A percentile compares a stretch with the other conserved stretches of the same genome.
phyloP scores from a whole-genome alignment of 2,329 filamentous ascomycete species.

The Colletotrichum neosansevieriae region DNA sequence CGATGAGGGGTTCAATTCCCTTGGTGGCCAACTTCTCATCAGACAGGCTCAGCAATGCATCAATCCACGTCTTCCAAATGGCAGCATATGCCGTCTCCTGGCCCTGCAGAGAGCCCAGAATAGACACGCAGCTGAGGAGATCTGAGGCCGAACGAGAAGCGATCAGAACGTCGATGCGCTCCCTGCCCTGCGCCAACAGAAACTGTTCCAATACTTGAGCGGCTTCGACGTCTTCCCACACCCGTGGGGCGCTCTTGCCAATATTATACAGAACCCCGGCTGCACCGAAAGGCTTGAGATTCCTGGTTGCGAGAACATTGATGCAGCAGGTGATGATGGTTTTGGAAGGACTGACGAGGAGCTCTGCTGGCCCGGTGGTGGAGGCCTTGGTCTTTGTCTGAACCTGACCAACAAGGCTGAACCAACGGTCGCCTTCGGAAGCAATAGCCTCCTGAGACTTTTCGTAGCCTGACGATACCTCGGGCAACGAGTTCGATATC shows the following conservation, averaged over 20 bases:
- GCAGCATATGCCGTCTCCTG: slow-evolving; percentile 52
- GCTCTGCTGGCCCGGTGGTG: slow-evolving; percentile 33
- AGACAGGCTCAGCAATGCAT: slow-evolving; percentile 52
- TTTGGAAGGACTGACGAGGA: slow-evolving; percentile 48
- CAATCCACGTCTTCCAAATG: slow-evolving; percentile 60
- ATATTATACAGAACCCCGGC: slow-evolving; percentile 57
- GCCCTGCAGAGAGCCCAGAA: slow-evolving; percentile 60
- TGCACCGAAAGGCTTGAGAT: slow-evolving; percentile 69
- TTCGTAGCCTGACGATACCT: slow-evolving; percentile 82
- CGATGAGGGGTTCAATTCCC: slow-evolving; percentile 60
- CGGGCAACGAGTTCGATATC: slow-evolving; percentile 81
- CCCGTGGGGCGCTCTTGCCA: slow-evolving; percentile 48
- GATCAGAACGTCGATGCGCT: slow-evolving; percentile 70
- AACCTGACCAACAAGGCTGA: slow-evolving; percentile 66
- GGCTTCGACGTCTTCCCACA: slow-evolving; percentile 53
- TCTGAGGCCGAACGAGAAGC: slow-evolving; percentile 76
- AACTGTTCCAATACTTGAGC: slow-evolving; percentile 55
- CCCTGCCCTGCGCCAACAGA: slow-evolving; percentile 63
- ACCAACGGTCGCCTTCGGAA: slow-evolving; percentile 76
- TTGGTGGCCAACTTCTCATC: slow-evolving; percentile 47
- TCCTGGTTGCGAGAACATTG: slow-evolving; percentile 60
- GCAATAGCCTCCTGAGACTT: slow-evolving; percentile 78
- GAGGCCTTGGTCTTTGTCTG: slow-evolving; percentile 47
- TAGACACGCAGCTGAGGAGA: slow-evolving; percentile 74
- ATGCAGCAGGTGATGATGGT: slow-evolving; percentile 47